Conservation (phyloP, 2,329 filamentous ascomycete genomes). For the Emericellopsis atlantica region DNA sequence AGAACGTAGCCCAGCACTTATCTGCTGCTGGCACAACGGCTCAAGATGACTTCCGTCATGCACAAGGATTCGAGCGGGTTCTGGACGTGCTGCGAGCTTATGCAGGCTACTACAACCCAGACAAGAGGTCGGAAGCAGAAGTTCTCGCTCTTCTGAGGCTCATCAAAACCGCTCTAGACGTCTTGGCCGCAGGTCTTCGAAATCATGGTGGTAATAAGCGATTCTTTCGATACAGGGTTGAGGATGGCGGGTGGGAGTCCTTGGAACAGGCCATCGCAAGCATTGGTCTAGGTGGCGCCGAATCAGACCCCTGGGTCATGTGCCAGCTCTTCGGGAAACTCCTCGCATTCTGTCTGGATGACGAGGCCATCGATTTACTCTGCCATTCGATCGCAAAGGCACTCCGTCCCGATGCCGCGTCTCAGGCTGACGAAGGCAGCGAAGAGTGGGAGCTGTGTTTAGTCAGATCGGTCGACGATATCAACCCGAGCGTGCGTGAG, state of each 20-base stretch:
- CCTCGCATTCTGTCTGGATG: slow-evolving; percentile 67
- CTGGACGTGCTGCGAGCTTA: slow-evolving; percentile 58
- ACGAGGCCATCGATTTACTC: slow-evolving; percentile 59
- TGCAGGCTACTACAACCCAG: slow-evolving; percentile 64
- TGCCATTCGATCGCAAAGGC: slow-evolving; percentile 40
- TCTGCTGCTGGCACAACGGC: slow-evolving; percentile 31
- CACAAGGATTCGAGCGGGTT: slow-evolving; percentile 65
- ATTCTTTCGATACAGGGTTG: slow-evolving; percentile 69
- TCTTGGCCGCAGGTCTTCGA: slow-evolving; percentile 63
- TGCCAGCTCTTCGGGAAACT: slow-evolving; percentile 73
- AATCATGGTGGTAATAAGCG: slow-evolving; percentile 76
- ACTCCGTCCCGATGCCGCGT: slow-evolving; percentile 15
- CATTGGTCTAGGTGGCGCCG: slow-evolving; percentile 50
- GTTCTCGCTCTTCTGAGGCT: slow-evolving; percentile 55
- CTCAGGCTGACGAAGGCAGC: slow-evolving; percentile 12
- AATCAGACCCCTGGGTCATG: slow-evolving; percentile 55
- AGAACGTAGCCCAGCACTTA: slow-evolving; percentile 53
- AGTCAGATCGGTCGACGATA: slow-evolving; percentile 21
- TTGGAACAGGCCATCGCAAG: slow-evolving; percentile 61
- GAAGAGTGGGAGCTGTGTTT: slow-evolving; percentile 25
- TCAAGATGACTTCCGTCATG: slow-evolving; percentile 71
- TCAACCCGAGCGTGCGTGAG: slow-evolving; percentile 27
- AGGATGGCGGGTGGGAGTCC: slow-evolving; percentile 66
- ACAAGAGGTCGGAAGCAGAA: slow-evolving; percentile 46
- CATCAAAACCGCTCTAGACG: slow-evolving; percentile 57